Base-by-base conservation (phyloP, 306 rosid genomes). In the Calophaca sinica region DNA sequence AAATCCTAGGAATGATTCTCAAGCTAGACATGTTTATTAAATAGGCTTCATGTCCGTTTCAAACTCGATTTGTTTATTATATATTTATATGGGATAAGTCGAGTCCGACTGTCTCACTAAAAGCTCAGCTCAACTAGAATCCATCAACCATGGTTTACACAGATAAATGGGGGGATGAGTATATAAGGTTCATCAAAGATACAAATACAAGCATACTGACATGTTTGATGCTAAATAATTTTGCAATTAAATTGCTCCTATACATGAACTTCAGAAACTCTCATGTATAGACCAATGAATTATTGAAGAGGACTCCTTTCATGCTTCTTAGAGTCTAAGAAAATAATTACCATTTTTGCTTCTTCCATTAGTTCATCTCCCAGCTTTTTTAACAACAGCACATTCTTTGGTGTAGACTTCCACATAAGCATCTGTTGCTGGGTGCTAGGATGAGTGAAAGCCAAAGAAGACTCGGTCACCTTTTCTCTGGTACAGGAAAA, bases 351-450 rank as follows among this genome's bases (percentile, higher is more conserved):
- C 97, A 79, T 86, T 86, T 94, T 94, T 86, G 99, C 99, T 89
- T 94, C 93, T 85, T 92, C 97, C 91, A 94, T 86, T 75, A 94
- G 96, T 75, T 87, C 99, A 12, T 86, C 79, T 63, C 99, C 99
- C 54, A 94, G 84, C 85, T 94, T 94, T 87, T 94, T 94, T 80
- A 94, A 83, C 84, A 94, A 72, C 52, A 94, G 80, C 60, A 92
- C 99, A 65, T 93, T 94, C 88, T 87, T 94, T 42, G 99, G 99
- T 11, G 81, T 76, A 46, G 99, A 83, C 83, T 94, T 94, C 99
- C 99, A 94, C 99, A 94, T 94, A 70, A 94, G 99, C 99, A 94
- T 94, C 79, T 94, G 99, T 70, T 94, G 99, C 84, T 94, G 99
- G 42, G 99, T 94, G 85, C 89, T 94, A 60, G 99, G 97, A 81